Evolutionary conservation across 495 filamentous ascomycete genomes (phyloP).

Genomic region (Daldinia loculata): DNA sequence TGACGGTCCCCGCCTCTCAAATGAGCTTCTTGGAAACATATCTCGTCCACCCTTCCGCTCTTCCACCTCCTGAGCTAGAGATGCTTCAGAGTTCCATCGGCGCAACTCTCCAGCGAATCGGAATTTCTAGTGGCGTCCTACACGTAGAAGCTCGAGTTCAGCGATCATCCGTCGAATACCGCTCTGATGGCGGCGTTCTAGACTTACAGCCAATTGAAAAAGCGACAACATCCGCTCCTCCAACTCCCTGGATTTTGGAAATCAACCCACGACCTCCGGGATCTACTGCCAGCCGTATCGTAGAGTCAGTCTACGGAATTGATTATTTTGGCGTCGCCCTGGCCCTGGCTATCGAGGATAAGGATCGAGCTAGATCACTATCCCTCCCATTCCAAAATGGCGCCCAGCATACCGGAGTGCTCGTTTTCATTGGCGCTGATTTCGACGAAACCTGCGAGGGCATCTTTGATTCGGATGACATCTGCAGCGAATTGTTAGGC

Average conservation of each 20-base stretch:
- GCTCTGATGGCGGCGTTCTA: conserved; percentile 17
- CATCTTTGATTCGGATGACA: conserved; percentile 51
- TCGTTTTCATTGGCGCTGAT: conserved; percentile 43
- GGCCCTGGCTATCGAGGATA: conserved; percentile 44
- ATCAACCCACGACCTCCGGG: conserved; percentile 53
- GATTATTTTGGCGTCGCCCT: conserved; percentile 52
- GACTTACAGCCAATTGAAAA: conserved; percentile 19
- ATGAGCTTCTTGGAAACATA: conserved; percentile 51
- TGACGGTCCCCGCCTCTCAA: conserved; percentile 37
- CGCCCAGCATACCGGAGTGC: conserved; percentile 40
- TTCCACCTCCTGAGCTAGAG: conserved; percentile 48
- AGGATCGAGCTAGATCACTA: conserved; percentile 39
- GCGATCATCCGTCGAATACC: conserved; percentile 38
- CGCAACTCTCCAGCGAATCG: conserved; percentile 41
- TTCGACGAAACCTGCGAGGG: conserved; percentile 42
- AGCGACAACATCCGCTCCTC: not conserved
- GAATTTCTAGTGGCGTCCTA: conserved; percentile 39
- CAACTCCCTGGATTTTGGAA: conserved; percentile 48
- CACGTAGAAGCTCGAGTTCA: conserved; percentile 45
- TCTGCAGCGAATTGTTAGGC: conserved; percentile 46
- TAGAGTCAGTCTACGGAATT: conserved; percentile 52
- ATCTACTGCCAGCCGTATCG: conserved; percentile 41
- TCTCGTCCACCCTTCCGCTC: conserved; percentile 51
- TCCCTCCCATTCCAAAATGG: conserved; percentile 43
- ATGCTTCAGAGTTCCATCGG: conserved; percentile 44